Conservation (phyloP, 257 asterid species). For the Fraxinus americana region DNA sequence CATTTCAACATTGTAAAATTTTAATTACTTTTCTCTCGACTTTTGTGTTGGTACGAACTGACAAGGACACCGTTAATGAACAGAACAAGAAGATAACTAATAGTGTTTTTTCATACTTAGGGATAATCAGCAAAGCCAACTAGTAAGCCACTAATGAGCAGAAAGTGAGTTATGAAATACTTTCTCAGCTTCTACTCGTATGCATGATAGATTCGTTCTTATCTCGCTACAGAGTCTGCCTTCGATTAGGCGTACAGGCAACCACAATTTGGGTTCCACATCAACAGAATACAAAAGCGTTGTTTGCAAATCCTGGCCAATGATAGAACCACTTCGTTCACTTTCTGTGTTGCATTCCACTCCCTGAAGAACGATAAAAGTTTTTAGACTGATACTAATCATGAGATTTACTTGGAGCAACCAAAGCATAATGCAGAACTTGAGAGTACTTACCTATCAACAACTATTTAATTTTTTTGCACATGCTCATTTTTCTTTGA, state of each 20-base stretch:
- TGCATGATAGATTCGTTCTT: conserved; percentile 57
- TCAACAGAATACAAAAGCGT: conserved; percentile 59
- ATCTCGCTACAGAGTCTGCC: conserved; percentile 75
- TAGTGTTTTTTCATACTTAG: conserved; percentile 19
- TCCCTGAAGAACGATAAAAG: conserved; percentile 29
- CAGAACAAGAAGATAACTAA: background rate
- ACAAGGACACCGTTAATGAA: background rate
- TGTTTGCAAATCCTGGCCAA: conserved; percentile 49
- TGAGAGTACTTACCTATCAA: background rate
- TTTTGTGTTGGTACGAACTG: background rate
- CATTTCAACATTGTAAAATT: background rate
- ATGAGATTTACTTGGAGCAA: conserved; percentile 12
- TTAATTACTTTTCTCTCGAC: background rate
- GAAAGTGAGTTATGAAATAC: conserved; percentile 31
- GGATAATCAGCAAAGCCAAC: conserved; percentile 15
- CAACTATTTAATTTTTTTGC: background rate
- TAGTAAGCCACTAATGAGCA: conserved; percentile 18
- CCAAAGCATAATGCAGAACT: conserved; percentile 9
- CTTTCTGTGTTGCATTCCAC: conserved; percentile 39
- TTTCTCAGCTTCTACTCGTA: conserved; percentile 66
- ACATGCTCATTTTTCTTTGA: conserved; percentile 1
- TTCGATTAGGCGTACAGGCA: conserved; percentile 80
- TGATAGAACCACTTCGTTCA: conserved; percentile 29
- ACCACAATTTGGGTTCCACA: conserved; percentile 83
- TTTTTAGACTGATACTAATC: conserved; percentile 14